A percentile compares a stretch with the other conserved stretches of the same genome.
Conservation (phyloP, 23 red algal genomes). For the Chondrus crispus region DNA sequence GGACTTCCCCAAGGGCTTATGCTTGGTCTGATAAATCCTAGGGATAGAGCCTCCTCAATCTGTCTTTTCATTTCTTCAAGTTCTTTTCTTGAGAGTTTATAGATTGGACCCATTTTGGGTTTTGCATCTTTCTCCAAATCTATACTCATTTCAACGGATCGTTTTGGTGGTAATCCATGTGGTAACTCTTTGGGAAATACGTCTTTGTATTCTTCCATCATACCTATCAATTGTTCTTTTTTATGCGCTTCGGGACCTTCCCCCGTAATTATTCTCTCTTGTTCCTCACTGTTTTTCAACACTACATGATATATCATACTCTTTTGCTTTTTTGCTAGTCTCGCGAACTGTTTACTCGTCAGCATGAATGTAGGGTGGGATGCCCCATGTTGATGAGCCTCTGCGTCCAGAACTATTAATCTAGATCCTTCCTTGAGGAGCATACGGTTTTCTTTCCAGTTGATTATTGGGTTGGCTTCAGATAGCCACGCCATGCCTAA, state of each 20-base stretch:
- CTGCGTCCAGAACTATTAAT: slow-evolving; percentile 21
- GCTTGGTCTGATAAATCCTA: slow-evolving; percentile 19
- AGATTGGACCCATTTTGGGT: neutral
- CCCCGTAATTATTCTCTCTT: neutral
- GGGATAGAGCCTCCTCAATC: neutral
- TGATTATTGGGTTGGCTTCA: neutral
- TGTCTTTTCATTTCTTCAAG: slow-evolving; percentile 5
- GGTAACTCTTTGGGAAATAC: slow-evolving; percentile 1
- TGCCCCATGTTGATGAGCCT: neutral
- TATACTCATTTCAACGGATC: neutral
- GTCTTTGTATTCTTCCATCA: slow-evolving; percentile 16
- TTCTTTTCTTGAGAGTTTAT: neutral
- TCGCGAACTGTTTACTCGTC: slow-evolving; percentile 12
- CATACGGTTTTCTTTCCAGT: slow-evolving; percentile 18
- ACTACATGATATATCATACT: neutral
- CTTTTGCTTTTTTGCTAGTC: neutral
- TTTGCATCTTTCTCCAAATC: neutral
- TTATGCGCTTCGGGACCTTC: neutral
- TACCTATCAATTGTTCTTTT: neutral
- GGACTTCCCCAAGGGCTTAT: slow-evolving; percentile 22
- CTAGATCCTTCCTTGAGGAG: neutral
- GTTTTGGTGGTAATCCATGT: slow-evolving; percentile 13
- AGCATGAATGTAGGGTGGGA: neutral
- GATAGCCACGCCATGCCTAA: neutral
- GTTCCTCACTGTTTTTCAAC: neutral